Conservation (phyloP, 2,329 filamentous ascomycete species). For the Ceratocystis albifundus region DNA sequence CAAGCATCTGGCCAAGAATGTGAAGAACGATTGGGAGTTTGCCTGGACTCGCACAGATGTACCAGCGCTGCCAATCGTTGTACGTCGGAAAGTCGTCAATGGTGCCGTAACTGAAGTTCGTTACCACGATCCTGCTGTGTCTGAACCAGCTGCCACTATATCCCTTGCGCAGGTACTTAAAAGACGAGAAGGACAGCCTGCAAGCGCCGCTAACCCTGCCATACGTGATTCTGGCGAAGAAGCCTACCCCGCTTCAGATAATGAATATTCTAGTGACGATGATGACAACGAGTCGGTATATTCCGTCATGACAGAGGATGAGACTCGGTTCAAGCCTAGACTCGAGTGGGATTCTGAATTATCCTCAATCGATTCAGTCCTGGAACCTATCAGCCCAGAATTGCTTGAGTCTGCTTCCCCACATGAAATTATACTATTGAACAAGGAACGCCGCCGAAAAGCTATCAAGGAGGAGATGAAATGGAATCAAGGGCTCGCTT, state of each 20-base stretch:
- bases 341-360: conserved; percentile 42
- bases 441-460: conserved; percentile 44
- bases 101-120: conserved; percentile 17
- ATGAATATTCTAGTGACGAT: conserved; percentile 26
- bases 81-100: conserved; percentile 12
- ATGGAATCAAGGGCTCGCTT: conserved; percentile 75
- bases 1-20: conserved; percentile 41
- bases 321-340: conserved; percentile 39
- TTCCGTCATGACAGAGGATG: conserved; percentile 46
- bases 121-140: conserved; percentile 19
- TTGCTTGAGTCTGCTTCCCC: background rate
- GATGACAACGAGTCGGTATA: conserved; percentile 43
- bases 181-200: background rate
- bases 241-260: conserved; percentile 17
- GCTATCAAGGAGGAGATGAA: conserved; percentile 51
- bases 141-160: conserved; percentile 1
- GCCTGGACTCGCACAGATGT: conserved; percentile 38
- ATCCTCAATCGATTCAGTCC: conserved; percentile 12
- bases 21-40: conserved; percentile 51
- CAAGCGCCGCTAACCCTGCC: background rate
- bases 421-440: conserved; percentile 6
- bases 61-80: conserved; percentile 22
- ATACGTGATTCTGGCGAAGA: conserved; percentile 11
- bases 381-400: background rate
- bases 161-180: conserved; percentile 17